A percentile compares a stretch with the other conserved stretches of the same genome.
These are phyloP conservation scores for Pichia californica DNA, from an alignment of 805 yeast genomes.

Conservation along the genomic window DNA sequence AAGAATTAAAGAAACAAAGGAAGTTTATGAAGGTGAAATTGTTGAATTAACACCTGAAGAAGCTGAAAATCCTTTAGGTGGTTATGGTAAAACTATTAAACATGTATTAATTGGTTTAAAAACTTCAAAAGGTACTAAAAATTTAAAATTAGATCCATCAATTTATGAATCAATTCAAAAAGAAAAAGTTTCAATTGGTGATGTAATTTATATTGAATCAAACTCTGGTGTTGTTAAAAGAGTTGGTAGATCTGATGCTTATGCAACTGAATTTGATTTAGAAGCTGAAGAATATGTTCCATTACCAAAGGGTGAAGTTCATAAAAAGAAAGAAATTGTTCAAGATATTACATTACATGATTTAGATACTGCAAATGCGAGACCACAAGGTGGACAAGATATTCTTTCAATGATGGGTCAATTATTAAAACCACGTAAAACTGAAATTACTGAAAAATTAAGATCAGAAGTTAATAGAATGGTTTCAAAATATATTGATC, in stretches of 20 bases:
- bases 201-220: conserved; percentile 90
- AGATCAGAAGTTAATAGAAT: conserved; percentile 95
- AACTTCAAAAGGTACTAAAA: conserved; percentile 95
- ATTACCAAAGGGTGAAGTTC: conserved; percentile 98
- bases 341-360: conserved; percentile 98
- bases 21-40: conserved; percentile 97
- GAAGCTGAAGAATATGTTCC: conserved; percentile 97
- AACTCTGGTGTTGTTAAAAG: conserved; percentile 91
- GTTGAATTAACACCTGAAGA: conserved; percentile 81
- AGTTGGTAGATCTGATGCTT: conserved; percentile 90
- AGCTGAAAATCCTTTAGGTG: conserved; percentile 95
- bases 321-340: conserved; percentile 88
- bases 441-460: conserved; percentile 92
- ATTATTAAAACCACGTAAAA: conserved; percentile 88
- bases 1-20: conserved; percentile 93
- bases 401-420: conserved; percentile 98
- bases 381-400: conserved; percentile 96
- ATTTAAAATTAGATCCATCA: conserved; percentile 97
- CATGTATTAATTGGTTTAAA: conserved; percentile 93
- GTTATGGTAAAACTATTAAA: conserved; percentile 53
- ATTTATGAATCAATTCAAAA: conserved; percentile 91
- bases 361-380: conserved; percentile 93
- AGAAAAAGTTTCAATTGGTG: conserved; percentile 96
- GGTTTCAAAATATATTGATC: conserved; percentile 98
- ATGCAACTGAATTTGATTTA: conserved; percentile 97